These are phyloP conservation scores for Ceriops tagal DNA, from an alignment of 345 rosid genomes.

Conservation along the genomic window DNA sequence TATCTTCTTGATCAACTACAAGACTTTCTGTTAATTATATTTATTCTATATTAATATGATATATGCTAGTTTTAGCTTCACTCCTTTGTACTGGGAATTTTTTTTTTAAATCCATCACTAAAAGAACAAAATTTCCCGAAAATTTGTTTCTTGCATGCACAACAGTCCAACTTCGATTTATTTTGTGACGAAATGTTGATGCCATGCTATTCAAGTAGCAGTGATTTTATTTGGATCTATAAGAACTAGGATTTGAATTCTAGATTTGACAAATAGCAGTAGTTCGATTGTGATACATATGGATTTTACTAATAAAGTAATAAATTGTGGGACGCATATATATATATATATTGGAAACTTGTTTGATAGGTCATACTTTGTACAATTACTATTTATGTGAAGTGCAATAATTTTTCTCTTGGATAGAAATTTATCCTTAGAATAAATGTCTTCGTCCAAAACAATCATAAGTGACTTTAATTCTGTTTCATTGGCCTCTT, in stretches of 20 bases:
- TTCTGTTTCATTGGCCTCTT: too few species aligned
- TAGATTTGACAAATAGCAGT: background rate
- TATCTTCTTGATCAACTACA: slow-evolving; percentile 43
- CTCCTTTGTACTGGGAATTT: background rate
- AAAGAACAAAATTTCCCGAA: background rate
- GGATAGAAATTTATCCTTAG: too few species aligned
- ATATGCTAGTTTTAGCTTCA: slow-evolving; percentile 21
- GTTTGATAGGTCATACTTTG: too few species aligned
- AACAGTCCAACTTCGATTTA: background rate
- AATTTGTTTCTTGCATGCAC: background rate
- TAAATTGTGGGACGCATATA: background rate
- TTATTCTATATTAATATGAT: slow-evolving; percentile 4
- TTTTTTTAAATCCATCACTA: background rate
- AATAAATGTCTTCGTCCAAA: too few species aligned
- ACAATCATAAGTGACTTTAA: too few species aligned
- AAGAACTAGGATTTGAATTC: too few species aligned
- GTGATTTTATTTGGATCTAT: too few species aligned
- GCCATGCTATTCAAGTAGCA: slow-evolving; percentile 11
- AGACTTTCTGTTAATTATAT: slow-evolving; percentile 17
- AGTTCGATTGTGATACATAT: slow-evolving; percentile 16
- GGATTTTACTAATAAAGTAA: background rate
- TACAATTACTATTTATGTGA: too few species aligned
- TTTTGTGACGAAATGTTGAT: slow-evolving; percentile 14
- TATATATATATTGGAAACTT: background rate
- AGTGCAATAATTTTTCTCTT: too few species aligned